Conservation (phyloP, 2,329 filamentous ascomycete genomes). For the Aspergillus pseudotamarii region DNA sequence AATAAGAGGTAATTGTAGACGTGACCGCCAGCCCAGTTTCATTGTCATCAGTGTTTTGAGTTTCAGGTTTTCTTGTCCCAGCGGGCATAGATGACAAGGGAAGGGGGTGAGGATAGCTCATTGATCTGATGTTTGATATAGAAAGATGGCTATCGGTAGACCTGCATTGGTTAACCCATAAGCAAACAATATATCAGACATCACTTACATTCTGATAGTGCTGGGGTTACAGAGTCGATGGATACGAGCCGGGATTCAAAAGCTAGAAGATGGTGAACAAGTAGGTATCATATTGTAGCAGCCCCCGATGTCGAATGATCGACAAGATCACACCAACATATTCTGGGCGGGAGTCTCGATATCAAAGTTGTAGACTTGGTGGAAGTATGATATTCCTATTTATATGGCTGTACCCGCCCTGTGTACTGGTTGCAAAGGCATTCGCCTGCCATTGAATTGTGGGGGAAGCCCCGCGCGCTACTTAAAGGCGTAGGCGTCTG, state of each 20-base stretch:
- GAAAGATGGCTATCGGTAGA: not conserved
- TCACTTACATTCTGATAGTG: not conserved
- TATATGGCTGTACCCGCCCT: no score
- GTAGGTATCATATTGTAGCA: not conserved
- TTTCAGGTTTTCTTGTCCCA: not conserved
- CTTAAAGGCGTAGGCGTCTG: not conserved
- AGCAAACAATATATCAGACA: not conserved
- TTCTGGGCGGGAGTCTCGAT: not conserved
- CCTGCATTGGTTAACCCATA: not conserved
- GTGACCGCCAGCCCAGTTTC: not conserved
- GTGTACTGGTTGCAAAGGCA: no score
- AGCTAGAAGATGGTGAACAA: not conserved
- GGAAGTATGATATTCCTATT: no score
- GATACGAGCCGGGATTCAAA: not conserved
- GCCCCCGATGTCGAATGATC: not conserved
- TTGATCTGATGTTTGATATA: not conserved
- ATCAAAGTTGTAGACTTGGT: no score
- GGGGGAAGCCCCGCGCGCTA: not conserved
- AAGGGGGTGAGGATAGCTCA: not conserved
- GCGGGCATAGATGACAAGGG: not conserved
- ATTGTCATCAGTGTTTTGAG: not conserved
- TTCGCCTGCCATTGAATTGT: not conserved
- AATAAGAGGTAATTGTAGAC: not conserved
- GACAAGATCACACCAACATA: not conserved
- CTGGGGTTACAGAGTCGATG: no score